Evolutionary conservation across 2,329 filamentous ascomycete genomes (phyloP), one percentile per base, ranked within the genome.

Genomic region (Penicillium brasilianum): DNA sequence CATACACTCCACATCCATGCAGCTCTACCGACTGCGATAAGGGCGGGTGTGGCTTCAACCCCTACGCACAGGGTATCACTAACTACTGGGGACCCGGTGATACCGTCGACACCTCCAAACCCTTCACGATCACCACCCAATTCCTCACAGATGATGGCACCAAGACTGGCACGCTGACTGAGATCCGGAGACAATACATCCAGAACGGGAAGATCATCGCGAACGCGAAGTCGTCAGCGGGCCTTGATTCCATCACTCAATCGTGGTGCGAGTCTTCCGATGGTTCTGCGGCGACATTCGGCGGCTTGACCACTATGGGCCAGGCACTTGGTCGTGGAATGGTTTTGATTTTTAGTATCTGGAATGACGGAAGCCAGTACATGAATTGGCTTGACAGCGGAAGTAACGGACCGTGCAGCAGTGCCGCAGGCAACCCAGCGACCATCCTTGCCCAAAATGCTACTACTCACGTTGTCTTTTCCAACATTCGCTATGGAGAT

Each of bases 31-130:
- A 79, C 55, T 90, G 88, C 74, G 88, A 90, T 74, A 85, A 87
- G 66, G 87, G 89, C 71, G 88, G 88, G n/a, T 90, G 88, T 72
- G 88, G 89, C 74, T 90, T 88, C 83, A 89, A 89, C 82, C 72
- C 82, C 48, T 90, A 86, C 83, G 87, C 88, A 72, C 81, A 86
- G 81, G 88, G 88, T 65, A 82, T 87, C 77, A 79, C 79, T 55
- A 77, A 78, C 72, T 90, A 88, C 81, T 90, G 87, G 78, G 88
- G 87, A 61, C 76, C 81, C 1, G 79, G 81, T 66, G 79, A 79
- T 70, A 87, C 80, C 55, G 78, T 90, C 66, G 83, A 90, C 73
- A 88, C 87, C 55, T 81, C 71, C 57, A 78, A 81, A 71, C 82
- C 83, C 64, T 76, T 90, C 69, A 89, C 87, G 14, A 87, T 90